phyloP scores from a whole-genome alignment of 2,329 filamentous ascomycete genomes.

The Cladophialophora yegresii region DNA sequence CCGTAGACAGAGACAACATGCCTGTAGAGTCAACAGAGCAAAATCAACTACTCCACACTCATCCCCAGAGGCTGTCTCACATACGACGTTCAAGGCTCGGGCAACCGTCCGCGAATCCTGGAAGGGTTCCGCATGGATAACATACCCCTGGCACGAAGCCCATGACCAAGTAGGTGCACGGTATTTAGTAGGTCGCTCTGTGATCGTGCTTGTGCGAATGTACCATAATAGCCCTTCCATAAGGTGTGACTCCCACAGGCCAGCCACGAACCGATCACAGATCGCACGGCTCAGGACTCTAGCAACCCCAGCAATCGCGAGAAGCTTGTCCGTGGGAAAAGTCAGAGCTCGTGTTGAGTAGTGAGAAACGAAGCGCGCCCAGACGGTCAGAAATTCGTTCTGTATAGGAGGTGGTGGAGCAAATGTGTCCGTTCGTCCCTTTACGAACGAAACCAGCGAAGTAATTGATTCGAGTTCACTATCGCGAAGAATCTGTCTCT shows the following conservation, averaged over 20 bases:
- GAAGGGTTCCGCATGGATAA: constrained; percentile 20
- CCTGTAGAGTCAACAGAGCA: constrained; percentile 14
- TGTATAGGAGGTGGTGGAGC: background rate
- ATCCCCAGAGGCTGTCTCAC: constrained; percentile 1
- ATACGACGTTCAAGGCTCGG: background rate
- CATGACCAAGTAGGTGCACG: constrained; percentile 31
- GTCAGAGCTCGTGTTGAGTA: constrained; percentile 27
- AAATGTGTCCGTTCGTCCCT: background rate
- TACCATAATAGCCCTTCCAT: constrained; percentile 23
- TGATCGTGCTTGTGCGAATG: constrained; percentile 17
- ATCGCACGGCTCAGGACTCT: constrained; percentile 22
- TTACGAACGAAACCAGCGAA: constrained; percentile 10
- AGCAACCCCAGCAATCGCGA: constrained; percentile 30
- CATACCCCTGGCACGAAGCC: constrained; percentile 28
- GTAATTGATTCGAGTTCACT: constrained; percentile 19
- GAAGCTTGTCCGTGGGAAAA: constrained; percentile 26
- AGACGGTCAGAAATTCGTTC: constrained; percentile 12
- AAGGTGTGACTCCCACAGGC: constrained; percentile 22
- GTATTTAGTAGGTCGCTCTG: constrained; percentile 14
- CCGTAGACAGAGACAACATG: constrained; percentile 7
- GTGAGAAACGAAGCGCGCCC: constrained; percentile 23
- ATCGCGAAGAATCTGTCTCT: constrained; percentile 17
- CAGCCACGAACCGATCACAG: constrained; percentile 17
- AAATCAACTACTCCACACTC: constrained; percentile 19
- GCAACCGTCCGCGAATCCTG: constrained; percentile 21